phyloP scores from a whole-genome alignment of 495 filamentous ascomycete species.

The Neurospora sp. region DNA sequence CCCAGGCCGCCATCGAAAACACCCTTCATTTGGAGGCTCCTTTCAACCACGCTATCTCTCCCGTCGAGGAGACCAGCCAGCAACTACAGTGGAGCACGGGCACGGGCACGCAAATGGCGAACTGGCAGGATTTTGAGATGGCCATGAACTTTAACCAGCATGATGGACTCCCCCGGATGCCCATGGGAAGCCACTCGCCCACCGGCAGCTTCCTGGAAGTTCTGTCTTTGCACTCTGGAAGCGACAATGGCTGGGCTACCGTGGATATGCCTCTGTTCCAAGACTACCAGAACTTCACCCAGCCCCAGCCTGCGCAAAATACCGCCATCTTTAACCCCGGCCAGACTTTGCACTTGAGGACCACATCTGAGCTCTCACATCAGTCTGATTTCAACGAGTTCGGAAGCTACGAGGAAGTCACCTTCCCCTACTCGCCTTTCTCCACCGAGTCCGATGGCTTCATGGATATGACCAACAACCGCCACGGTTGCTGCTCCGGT shows the following conservation, averaged over 20 bases:
- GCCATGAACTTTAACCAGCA: slow-evolving; percentile 41
- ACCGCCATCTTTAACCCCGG: slow-evolving; percentile 75
- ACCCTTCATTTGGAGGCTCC: slow-evolving; percentile 55
- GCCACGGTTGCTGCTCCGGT: slow-evolving; percentile 40
- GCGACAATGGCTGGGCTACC: slow-evolving; percentile 75
- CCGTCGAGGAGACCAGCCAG: slow-evolving; percentile 53
- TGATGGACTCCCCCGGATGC: slow-evolving; percentile 44
- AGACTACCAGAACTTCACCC: slow-evolving; percentile 37
- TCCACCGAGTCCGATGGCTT: slow-evolving; percentile 56
- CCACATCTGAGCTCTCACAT: slow-evolving; percentile 73
- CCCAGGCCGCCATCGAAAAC: slow-evolving; percentile 55
- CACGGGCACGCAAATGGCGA: slow-evolving; percentile 31
- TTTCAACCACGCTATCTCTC: slow-evolving; percentile 47
- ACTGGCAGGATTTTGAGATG: slow-evolving; percentile 65
- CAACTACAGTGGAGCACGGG: slow-evolving; percentile 47
- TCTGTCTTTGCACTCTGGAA: slow-evolving; percentile 64
- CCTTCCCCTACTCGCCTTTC: slow-evolving; percentile 60
- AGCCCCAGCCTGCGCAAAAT: slow-evolving; percentile 37
- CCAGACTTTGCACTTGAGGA: slow-evolving; percentile 75
- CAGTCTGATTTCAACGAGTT: slow-evolving; percentile 53
- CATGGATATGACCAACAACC: slow-evolving; percentile 29
- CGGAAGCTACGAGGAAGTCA: slow-evolving; percentile 74
- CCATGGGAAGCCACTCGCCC: slow-evolving; percentile 67
- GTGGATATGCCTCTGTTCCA: slow-evolving; percentile 46
- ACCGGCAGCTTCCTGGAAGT: slow-evolving; percentile 77